Percentiles rank a stretch among this genome's conserved stretches.
These are phyloP conservation scores for Hymenoscyphus fraxineus DNA, from an alignment of 2,329 filamentous ascomycete species.

Conservation along the genomic window DNA sequence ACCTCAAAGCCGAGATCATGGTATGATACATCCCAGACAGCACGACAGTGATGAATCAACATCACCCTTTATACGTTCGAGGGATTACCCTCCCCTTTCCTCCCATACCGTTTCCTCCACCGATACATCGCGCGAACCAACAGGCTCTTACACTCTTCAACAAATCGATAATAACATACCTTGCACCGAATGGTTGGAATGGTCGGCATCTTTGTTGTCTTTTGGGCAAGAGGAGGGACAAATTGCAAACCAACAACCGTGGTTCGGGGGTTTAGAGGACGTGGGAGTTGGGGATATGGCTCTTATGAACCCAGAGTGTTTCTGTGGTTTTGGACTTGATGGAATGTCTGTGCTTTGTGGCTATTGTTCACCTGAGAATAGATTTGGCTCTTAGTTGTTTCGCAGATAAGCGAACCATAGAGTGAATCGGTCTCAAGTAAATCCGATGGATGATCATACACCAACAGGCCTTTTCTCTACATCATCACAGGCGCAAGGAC, in stretches of 20 bases:
- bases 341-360: not conserved
- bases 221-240: not conserved
- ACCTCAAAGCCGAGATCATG: not conserved
- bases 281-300: not conserved
- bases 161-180: not conserved
- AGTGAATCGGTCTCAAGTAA: too few relatives aligned
- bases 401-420: too few relatives aligned
- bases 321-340: not conserved
- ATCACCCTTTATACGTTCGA: not conserved
- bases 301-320: not conserved
- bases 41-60: not conserved
- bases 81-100: not conserved
- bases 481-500: too few relatives aligned
- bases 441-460: too few relatives aligned
- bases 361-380: not conserved
- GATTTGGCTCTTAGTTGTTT: not conserved
- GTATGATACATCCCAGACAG: not conserved
- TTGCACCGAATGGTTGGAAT: not conserved
- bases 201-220: not conserved
- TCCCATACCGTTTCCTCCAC: not conserved
- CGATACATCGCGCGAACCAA: not conserved
- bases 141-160: not conserved
- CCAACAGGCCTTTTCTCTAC: too few relatives aligned
- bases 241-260: not conserved
- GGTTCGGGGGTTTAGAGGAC: not conserved